Base-by-base conservation (phyloP, 352 stramenopile species). In the Achlya hypogyna region DNA sequence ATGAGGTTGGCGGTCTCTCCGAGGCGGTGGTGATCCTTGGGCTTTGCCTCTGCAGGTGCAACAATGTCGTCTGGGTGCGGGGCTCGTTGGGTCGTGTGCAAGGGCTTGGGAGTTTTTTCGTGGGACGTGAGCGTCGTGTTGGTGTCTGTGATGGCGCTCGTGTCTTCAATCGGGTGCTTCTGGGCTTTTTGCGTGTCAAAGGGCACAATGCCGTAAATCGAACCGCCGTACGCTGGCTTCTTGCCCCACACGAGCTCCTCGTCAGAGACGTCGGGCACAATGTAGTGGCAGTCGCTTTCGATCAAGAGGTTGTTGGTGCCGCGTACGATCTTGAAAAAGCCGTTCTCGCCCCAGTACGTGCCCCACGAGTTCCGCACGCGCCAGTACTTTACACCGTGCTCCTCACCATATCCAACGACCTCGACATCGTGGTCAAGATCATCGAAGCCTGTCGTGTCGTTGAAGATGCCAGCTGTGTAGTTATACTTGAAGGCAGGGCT, bases 281-380 rank as follows among this genome's bases (percentile, higher is more conserved):
- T 54, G 32, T 67, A 67, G 28, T 65, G 5, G 71, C 91, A 98
- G 71, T 97, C 78, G 45, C 75, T 78, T 59, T 98, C 92, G 29
- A 98, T 96, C 5, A 83, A 84, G 18, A 79, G 70, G 69, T 81
- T 75, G 89, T 97, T 73, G 29, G 81, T 88, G 29, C 93, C 93
- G 16, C 87, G 82, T 29, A 95, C 78, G 68, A 99, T 91, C 70
- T 96, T 89, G 77, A 98, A 97, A 71, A 96, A 99, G 35, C 96
- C 96, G 63, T 98, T 96, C 84, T 98, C 96, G 32, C 96, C 96
- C 95, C 94, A 98, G 74, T 71, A 72, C 70, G 87, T 91, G 43
- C 96, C 96, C 93, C 97, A 84, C 70, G 89, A 89, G 87, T 99
- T 98, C 63, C 96, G 91, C 34, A 98, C 80, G 76, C 98, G 94